Evolutionary conservation across 768 basidiomycete genomes (phyloP), one percentile per base, ranked within the genome.

Genomic region (Strobilomyces echinocephalus): DNA sequence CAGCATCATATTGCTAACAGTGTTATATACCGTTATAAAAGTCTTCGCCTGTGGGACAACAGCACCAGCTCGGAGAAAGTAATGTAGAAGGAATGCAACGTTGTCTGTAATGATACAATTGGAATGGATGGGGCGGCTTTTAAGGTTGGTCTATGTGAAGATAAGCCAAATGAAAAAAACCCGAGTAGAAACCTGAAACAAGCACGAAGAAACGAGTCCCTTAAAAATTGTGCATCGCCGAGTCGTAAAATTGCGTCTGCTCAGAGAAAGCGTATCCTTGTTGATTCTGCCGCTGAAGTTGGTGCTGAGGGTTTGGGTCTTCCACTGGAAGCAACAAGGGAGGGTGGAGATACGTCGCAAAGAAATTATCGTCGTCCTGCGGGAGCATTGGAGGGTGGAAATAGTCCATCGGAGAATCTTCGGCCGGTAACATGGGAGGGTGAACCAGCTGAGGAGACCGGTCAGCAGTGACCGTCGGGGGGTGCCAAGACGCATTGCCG

Each of bases 361-460:
- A 79, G 40, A 88, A 68, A 53, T 73, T 76, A 67, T 24, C 85
- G 46, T 88, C 87, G 41, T 87, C 86, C 21, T 76, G 76, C n/a
- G 79, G 72, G 46, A 78, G 70, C 76, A 82, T 66, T 9, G 82
- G 81, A 30, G 80, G 79, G 52, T 88, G 86, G 7, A 88, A 72
- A 58, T 81, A 89, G 59, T 88, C 86, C 83, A 87, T 86, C n/a
- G 82, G 79, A 18, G 80, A 78, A 51, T 88, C 85, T 31, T 82
- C 82, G 4, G 71, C 53, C 0, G 80, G 79, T 4, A 85, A 74
- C 84, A 87, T 85, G 2, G 85, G 84, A 9, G 87, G 87, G 55
- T 88, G 87, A 56, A 84, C 76, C 39, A 82, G 65, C 18, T 78
- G 24, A 33, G 31, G 4, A 33, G 31, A 33, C 4, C 11, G 3